Evolutionary conservation across 139 green algal genomes (phyloP), one percentile per base, ranked within the genome.

Genomic region (Trebouxia sp.): DNA sequence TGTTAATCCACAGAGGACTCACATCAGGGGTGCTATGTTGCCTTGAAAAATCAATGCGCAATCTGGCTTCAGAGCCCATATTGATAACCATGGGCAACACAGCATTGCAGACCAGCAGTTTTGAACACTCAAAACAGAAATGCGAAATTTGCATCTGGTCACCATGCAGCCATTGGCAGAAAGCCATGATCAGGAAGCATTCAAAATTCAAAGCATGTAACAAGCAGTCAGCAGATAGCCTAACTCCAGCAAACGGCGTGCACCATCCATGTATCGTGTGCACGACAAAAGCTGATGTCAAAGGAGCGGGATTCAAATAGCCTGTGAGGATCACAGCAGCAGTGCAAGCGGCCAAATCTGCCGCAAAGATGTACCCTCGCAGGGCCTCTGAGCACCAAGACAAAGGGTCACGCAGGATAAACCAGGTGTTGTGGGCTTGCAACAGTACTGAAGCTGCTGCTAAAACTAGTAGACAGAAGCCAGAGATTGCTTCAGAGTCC

Each of bases 311-410:
- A 39, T 17, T 4, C 5, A n/a, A 35, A 20, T 28, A n/a, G 17
- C n/a, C 24, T 39, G 55, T 66, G 26, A 66, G 55, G 2, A 66
- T 38, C 55, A 66, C 55, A 39, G 55, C 24, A n/a, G 17, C 55
- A 20, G 55, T 66, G 17, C 55, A 66, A 66, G n/a, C 55, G 0
- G n/a, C 26, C n/a, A 66, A 28, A 28, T 66, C 55, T 0, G 55
- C 55, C 55, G 37, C n/a, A 66, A 39, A 66, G n/a, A 66, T 66
- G 55, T 66, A 66, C 6, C 55, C 55, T 66, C 37, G 35, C 55
- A n/a, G 37, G 11, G n/a, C 26, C 55, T 66, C 55, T 39, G 55
- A 66, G n/a, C 55, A 39, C n/a, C 55, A 66, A 0, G n/a, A 39
- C 14, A 22, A 39, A 39, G 55, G 55, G 11, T 39, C 0, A 22